Evolutionary conservation across 768 basidiomycete species (phyloP), one percentile per base, ranked within the genome.

Genomic region (Mycena venus): DNA sequence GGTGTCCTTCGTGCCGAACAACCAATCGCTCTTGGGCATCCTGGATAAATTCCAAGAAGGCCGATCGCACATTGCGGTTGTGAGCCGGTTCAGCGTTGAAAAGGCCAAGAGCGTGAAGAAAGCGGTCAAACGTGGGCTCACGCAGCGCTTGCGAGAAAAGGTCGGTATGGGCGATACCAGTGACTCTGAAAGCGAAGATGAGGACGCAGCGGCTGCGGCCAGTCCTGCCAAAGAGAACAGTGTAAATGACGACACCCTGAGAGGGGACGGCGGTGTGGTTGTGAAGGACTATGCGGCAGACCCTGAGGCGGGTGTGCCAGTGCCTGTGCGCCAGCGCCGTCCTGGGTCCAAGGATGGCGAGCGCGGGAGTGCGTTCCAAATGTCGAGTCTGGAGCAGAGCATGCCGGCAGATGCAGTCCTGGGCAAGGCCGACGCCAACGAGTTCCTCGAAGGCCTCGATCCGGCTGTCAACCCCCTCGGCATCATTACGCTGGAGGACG

Each of bases 1-100:
- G 79, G 94, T 97, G 10, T 94, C 93, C 0, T 94, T 94, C 66
- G 94, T 97, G 4, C 94, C 96, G 1, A 93, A 92, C 60, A 96
- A 97, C 77, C 94, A 96, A 81, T 90, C 95, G 25, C 85, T 98
- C 1, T 88, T 97, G 19, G 92, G 94, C n/a, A 95, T 96, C 75
- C 88, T 97, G 27, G 96, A 97, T 82, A 93, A 88, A 71, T 97
- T 97, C 82, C 96, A 97, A 81, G 96, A 96, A 79, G 96, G 96
- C 8, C 89, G 95, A 29, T 95, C 94, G 44, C 96, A 98, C 81
- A 97, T 98, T 90, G 96, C 96, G n/a, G 94, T 97, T 78, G 95
- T 97, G 67, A 92, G 92, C 75, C 91, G 95, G 38, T 91, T 94
- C 77, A 93, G 91, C 66, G 89, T 89, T 10, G 91, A 93, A 74